Base-by-base conservation (phyloP, 345 rosid genomes). In the Ceriops zippeliana region DNA sequence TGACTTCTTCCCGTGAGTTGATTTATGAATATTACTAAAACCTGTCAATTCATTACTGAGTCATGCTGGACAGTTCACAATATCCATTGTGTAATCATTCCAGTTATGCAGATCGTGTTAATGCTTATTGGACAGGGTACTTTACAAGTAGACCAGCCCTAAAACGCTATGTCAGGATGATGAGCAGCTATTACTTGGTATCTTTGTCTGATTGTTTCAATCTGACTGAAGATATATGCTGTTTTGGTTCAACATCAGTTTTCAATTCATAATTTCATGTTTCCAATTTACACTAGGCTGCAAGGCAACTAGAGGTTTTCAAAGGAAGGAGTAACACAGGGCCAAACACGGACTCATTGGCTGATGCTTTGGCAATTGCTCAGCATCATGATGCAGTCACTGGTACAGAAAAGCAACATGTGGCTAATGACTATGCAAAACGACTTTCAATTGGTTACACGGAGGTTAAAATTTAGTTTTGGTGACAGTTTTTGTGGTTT, bases 71-170 rank as follows among this genome's bases (percentile, higher is more conserved):
- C 56, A 65, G 52, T 61, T 63, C 60, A 26, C 51, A 79, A 35
- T 69, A 67, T 70, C 77, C 73, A 63, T 75, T 67, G 69, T 77
- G 54, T 58, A 30, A 24, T 70, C 52, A 61, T 61, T 65, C 57
- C 92, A 95, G 99, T 63, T 95, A 95, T 70, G 99, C 99, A 84
- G 99, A 95, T 80, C 90, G 87, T 77, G 83, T 64, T 61, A 88
- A 91, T 85, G 90, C 91, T 73, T 95, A 89, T 78, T 95, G 99
- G 99, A 95, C 99, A 56, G 97, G 99, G 62, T 95, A 91, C 79
- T 95, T 88, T 76, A 73, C 93, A 60, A 95, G 99, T 73, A 89
- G 99, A 74, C 89, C 99, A 65, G 91, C 97, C 59, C 62, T 95
- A 58, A 95, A 95, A 82, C 89, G 87, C 75, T 91, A 88, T 75